A percentile compares a stretch with the other conserved stretches of the same genome.
Conservation (phyloP, 257 asterid genomes). For the Nicotiana tabacum region DNA sequence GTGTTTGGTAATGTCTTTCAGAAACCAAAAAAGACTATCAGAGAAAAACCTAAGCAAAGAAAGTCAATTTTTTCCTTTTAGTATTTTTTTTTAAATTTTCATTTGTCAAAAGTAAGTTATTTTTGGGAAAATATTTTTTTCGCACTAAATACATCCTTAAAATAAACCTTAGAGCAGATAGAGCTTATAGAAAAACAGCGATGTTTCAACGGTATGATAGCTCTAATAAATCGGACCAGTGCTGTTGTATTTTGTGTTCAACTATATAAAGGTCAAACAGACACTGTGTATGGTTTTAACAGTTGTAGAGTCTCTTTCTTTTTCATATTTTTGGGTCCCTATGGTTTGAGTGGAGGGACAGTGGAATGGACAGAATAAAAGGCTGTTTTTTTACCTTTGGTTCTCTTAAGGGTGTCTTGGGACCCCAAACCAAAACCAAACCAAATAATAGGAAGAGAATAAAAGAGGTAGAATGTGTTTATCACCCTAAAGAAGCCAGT, state of each 20-base stretch:
- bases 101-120: too few relatives aligned
- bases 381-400: slow-evolving; percentile 7
- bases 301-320: neutral
- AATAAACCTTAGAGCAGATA: neutral
- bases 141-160: too few relatives aligned
- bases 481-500: too few relatives aligned
- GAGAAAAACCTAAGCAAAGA: too few relatives aligned
- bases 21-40: too few relatives aligned
- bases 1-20: too few relatives aligned
- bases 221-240: neutral
- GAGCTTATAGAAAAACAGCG: neutral
- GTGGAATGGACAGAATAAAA: slow-evolving; percentile 18
- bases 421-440: slow-evolving; percentile 36
- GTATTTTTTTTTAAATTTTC: too few relatives aligned
- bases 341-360: slow-evolving; percentile 17
- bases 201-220: neutral
- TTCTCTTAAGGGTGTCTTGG: slow-evolving; percentile 17
- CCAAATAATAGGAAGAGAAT: neutral
- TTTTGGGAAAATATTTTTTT: too few relatives aligned
- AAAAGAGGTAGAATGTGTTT: neutral
- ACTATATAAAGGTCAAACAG: slow-evolving; percentile 1
- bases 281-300: neutral
- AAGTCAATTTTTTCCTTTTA: too few relatives aligned
- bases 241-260: neutral
- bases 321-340: neutral